phyloP scores from a whole-genome alignment of 108 stramenopile genomes.

The Pseudonitzschia pungens region DNA sequence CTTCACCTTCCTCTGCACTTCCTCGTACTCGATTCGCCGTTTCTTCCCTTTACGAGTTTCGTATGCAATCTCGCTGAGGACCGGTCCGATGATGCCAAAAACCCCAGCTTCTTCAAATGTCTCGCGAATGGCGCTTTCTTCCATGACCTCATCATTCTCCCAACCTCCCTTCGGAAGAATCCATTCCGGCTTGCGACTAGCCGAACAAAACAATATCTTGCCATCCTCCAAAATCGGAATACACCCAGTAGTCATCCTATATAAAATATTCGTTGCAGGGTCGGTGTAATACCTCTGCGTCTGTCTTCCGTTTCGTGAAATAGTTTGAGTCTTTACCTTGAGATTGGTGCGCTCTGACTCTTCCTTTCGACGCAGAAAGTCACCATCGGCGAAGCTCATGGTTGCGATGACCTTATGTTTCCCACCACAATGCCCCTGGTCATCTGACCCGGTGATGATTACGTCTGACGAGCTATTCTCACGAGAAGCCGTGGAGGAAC shows the following conservation, averaged over 20 bases:
- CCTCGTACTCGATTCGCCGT: constrained; percentile 46
- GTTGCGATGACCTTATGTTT: background rate
- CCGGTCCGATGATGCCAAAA: constrained; percentile 66
- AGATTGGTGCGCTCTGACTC: constrained; percentile 45
- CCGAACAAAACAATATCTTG: constrained; percentile 72
- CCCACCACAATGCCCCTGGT: background rate
- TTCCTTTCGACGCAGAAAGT: constrained; percentile 25
- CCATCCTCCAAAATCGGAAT: constrained; percentile 75
- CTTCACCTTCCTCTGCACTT: constrained; percentile 28
- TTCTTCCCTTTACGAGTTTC: constrained; percentile 83
- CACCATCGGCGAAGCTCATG: background rate
- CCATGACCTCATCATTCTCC: constrained; percentile 88
- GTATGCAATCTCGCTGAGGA: constrained; percentile 69
- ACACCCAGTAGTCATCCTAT: constrained; percentile 71
- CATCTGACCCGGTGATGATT: background rate
- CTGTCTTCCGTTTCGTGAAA: constrained; percentile 68
- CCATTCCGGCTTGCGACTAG: constrained; percentile 84
- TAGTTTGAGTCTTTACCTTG: constrained; percentile 52
- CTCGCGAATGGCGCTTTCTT: constrained; percentile 87
- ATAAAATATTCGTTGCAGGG: constrained; percentile 19
- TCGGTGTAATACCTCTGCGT: constrained; percentile 69
- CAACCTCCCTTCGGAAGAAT: constrained; percentile 96
- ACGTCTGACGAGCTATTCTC: constrained; percentile 21
- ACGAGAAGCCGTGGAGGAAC: constrained; percentile 45
- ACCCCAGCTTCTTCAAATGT: constrained; percentile 92